Percentiles rank a stretch among this genome's conserved stretches.
Conservation (phyloP, 495 filamentous ascomycete species). For the Aeminium ludgeri region DNA sequence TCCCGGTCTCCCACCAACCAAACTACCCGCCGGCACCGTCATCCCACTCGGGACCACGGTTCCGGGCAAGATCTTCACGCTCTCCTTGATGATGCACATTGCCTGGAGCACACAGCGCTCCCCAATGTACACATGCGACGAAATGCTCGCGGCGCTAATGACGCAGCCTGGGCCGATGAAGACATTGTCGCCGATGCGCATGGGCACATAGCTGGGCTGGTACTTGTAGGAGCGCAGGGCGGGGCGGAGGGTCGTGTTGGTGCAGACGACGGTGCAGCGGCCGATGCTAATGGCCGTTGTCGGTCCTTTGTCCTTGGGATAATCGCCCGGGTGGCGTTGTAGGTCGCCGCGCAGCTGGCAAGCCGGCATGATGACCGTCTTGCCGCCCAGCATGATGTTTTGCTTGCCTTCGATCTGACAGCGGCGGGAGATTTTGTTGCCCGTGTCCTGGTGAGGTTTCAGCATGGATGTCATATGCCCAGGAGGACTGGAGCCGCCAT, state of each 20-base stretch:
- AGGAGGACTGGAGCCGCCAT: neutral
- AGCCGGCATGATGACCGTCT: slow-evolving; percentile 82
- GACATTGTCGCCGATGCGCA: slow-evolving; percentile 85
- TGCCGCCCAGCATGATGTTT: slow-evolving; percentile 93
- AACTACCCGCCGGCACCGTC: slow-evolving; percentile 75
- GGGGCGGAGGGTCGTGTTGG: slow-evolving; percentile 55
- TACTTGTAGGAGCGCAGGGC: slow-evolving; percentile 57
- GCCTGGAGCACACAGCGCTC: slow-evolving; percentile 55
- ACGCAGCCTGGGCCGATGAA: slow-evolving; percentile 51
- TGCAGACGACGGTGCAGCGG: slow-evolving; percentile 51
- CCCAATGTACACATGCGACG: slow-evolving; percentile 62
- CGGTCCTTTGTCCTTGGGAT: slow-evolving; percentile 8
- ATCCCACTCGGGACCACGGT: slow-evolving; percentile 69
- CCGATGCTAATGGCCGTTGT: slow-evolving; percentile 67
- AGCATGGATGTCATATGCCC: neutral
- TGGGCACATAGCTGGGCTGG: slow-evolving; percentile 49
- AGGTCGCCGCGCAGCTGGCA: slow-evolving; percentile 88
- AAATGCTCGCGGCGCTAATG: slow-evolving; percentile 14
- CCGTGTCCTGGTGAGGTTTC: slow-evolving; percentile 51
- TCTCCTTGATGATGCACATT: slow-evolving; percentile 82
- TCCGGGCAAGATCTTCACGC: slow-evolving; percentile 65
- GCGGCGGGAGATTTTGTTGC: slow-evolving; percentile 93
- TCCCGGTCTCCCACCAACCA: slow-evolving; percentile 70
- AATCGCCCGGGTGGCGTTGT: slow-evolving; percentile 23
- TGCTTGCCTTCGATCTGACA: slow-evolving; percentile 81